phyloP scores from a whole-genome alignment of 306 rosid genomes.

The Lathyrus aphaca region DNA sequence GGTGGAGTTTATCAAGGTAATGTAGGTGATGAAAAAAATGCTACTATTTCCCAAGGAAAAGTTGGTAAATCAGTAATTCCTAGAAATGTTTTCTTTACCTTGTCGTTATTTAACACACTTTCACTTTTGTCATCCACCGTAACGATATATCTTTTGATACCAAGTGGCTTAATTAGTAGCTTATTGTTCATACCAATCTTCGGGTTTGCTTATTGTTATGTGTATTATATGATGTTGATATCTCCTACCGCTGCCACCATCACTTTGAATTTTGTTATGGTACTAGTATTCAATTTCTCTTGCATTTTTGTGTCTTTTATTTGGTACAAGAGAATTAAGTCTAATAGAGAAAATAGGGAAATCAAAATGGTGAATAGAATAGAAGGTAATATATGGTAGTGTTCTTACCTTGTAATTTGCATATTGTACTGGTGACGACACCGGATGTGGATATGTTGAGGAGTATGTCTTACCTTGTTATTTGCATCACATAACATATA shows the following conservation, averaged over 20 bases:
- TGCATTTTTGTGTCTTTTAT: neutral
- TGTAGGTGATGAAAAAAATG: no score
- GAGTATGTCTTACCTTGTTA: neutral
- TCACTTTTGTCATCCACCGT: slow-evolving; percentile 21
- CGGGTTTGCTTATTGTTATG: slow-evolving; percentile 8
- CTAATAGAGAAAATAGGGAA: neutral
- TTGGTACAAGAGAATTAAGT: neutral
- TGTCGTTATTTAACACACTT: neutral
- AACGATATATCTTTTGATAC: slow-evolving; percentile 29
- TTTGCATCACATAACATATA: neutral
- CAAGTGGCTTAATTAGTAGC: neutral
- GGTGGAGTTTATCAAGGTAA: slow-evolving; percentile 31
- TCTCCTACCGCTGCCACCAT: neutral
- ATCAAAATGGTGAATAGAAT: neutral
- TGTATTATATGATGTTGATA: slow-evolving; percentile 16
- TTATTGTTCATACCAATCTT: neutral
- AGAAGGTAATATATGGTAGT: slow-evolving; percentile 12
- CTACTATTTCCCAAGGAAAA: no score
- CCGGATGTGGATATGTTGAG: neutral
- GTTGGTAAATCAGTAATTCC: slow-evolving; percentile 16
- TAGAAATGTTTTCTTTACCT: neutral
- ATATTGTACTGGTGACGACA: neutral
- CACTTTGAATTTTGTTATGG: neutral
- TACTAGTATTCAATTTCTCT: neutral
- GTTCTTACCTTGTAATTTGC: no score